A percentile compares a stretch with the other conserved stretches of the same genome.
These are phyloP conservation scores for Graphilbum fragrans DNA, from an alignment of 2,329 filamentous ascomycete species.

Conservation along the genomic window DNA sequence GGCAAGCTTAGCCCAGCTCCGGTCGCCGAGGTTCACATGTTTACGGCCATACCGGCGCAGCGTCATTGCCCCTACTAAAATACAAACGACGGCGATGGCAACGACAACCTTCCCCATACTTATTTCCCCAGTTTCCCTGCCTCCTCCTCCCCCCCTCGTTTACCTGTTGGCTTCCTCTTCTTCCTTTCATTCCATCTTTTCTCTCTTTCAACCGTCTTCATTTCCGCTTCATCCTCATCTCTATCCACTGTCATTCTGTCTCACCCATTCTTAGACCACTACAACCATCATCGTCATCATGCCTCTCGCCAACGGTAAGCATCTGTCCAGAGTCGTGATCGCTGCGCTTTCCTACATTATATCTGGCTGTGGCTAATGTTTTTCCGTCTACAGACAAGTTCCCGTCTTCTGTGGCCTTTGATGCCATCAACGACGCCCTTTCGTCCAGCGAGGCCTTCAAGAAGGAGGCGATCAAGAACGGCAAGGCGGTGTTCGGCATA, in stretches of 20 bases:
- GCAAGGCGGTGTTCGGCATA: conserved; percentile 80
- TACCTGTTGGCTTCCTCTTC: not conserved
- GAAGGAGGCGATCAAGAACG: conserved; percentile 79
- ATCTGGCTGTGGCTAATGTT: not conserved
- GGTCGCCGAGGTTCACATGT: conserved; percentile 9
- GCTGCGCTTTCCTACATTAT: not conserved
- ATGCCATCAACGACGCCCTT: conserved; percentile 68
- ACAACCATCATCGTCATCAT: conserved; percentile 2
- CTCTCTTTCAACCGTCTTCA: not conserved
- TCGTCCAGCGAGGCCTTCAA: conserved; percentile 55
- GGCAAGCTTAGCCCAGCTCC: not conserved
- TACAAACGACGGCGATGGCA: not conserved
- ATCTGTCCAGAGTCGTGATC: not conserved
- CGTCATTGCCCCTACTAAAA: not conserved
- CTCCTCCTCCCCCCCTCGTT: not conserved
- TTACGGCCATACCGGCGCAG: not conserved
- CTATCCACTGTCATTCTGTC: not conserved
- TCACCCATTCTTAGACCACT: not conserved
- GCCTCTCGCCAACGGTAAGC: conserved; percentile 10
- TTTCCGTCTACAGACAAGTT: conserved; percentile 50
- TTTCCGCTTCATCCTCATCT: not conserved
- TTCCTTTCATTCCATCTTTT: not conserved
- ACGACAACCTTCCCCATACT: not conserved
- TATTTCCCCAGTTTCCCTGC: not conserved
- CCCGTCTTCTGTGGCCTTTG: conserved; percentile 84